A percentile compares a stretch with the other conserved stretches of the same genome.
phyloP scores from a whole-genome alignment of 163 green algal genomes.

The Chlamydomonas reinhardtii region DNA sequence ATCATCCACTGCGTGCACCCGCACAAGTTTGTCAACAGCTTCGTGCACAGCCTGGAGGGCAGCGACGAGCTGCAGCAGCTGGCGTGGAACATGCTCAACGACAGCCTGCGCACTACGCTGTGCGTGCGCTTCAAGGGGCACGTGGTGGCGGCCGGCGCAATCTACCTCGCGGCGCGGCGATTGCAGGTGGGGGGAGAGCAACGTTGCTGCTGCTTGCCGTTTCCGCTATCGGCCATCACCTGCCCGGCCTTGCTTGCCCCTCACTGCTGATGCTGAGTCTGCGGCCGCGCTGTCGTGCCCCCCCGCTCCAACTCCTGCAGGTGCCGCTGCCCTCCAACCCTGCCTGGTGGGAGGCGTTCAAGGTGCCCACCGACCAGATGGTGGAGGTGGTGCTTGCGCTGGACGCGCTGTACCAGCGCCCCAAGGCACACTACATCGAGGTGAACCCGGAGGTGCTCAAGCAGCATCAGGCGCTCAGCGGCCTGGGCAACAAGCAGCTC shows the following conservation, averaged over 20 bases:
- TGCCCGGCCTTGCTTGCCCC: no score
- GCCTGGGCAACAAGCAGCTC: constrained; percentile 13
- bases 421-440: constrained; percentile 71
- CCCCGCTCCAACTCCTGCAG: no score
- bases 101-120: constrained; percentile 91
- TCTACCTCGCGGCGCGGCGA: constrained; percentile 89
- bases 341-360: constrained; percentile 90
- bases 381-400: constrained; percentile 75
- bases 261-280: no score
- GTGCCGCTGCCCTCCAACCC: constrained; percentile 84
- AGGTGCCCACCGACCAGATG: constrained; percentile 75
- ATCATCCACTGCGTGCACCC: constrained; percentile 94
- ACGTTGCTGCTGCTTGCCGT: no score
- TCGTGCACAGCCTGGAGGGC: constrained; percentile 65
- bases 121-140: constrained; percentile 91
- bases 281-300: no score
- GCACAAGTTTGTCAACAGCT: constrained; percentile 95
- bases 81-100: constrained; percentile 93
- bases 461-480: constrained; percentile 35
- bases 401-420: constrained; percentile 74
- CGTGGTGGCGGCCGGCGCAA: constrained; percentile 89
- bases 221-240: no score
- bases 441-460: constrained; percentile 53
- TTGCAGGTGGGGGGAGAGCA: constrained; percentile 61
- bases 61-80: constrained; percentile 74